Percentiles rank a stretch among this genome's conserved stretches.
Conservation (phyloP, 257 asterid genomes). For the Solanum phureja region DNA sequence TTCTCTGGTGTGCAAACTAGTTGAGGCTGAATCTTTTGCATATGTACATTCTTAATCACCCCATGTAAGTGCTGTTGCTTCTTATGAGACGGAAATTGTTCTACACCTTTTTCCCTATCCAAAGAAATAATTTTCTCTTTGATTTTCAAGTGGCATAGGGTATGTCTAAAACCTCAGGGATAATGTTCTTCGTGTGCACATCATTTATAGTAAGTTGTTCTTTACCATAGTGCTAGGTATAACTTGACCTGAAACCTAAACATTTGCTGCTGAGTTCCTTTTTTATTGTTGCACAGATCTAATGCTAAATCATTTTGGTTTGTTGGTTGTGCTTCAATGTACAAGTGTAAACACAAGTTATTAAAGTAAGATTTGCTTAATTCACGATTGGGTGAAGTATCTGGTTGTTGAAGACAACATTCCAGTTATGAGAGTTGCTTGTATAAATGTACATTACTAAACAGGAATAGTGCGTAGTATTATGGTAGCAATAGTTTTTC, state of each 20-base stretch:
- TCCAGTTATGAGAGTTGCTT: not conserved
- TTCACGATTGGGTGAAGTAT: not conserved
- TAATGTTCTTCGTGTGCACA: not conserved
- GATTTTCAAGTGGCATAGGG: not conserved
- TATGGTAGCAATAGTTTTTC: not conserved
- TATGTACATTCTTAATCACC: conserved; percentile 2
- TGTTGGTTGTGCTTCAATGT: not conserved
- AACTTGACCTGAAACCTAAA: not conserved
- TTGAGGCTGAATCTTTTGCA: not conserved
- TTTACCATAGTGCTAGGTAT: not conserved
- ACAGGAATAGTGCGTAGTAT: not conserved
- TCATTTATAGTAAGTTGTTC: not conserved
- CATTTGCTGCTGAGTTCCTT: not conserved
- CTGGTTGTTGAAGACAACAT: not conserved
- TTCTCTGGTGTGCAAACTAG: conserved; percentile 10
- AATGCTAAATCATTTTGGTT: not conserved
- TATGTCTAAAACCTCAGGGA: not conserved
- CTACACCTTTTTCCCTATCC: not conserved
- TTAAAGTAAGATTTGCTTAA: not conserved
- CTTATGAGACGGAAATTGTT: not conserved
- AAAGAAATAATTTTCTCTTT: not conserved
- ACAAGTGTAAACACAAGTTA: not conserved
- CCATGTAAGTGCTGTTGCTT: not conserved
- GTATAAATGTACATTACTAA: not conserved
- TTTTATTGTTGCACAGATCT: not conserved